Conservation (phyloP, 139 green algal genomes). For the Picochlorum costavermella region DNA sequence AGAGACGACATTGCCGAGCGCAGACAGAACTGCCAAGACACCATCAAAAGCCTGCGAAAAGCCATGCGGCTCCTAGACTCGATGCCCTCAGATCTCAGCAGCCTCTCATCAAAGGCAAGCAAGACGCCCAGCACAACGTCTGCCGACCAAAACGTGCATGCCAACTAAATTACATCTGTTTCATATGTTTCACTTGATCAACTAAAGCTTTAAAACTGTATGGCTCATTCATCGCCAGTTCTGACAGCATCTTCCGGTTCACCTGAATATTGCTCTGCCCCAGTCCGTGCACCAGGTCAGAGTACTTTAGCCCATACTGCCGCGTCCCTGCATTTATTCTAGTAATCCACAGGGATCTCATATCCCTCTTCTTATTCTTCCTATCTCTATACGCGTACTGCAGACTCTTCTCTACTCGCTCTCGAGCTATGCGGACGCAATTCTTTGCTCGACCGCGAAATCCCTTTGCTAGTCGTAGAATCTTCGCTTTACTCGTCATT, state of each 20-base stretch:
- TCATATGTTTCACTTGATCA: constrained; percentile 78
- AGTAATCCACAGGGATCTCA: constrained; percentile 83
- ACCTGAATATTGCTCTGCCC: constrained; percentile 78
- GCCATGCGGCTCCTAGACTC: constrained; percentile 47
- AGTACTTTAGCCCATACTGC: constrained; percentile 88
- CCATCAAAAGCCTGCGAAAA: constrained; percentile 34
- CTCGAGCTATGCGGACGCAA: constrained; percentile 73
- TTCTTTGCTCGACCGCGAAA: constrained; percentile 88
- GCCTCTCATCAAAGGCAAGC: not conserved
- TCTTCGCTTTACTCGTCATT: constrained; percentile 55
- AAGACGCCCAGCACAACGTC: not conserved
- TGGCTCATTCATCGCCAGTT: constrained; percentile 87
- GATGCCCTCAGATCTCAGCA: constrained; percentile 40
- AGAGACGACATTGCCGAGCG: constrained; percentile 57
- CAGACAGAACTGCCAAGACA: constrained; percentile 39
- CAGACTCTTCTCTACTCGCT: constrained; percentile 85
- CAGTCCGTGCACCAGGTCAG: constrained; percentile 75
- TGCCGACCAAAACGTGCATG: not conserved
- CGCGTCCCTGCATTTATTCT: constrained; percentile 77
- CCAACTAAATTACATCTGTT: constrained; percentile 19
- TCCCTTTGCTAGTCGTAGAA: constrained; percentile 79
- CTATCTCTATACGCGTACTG: constrained; percentile 82
- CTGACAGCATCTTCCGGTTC: constrained; percentile 89
- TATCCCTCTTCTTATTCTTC: constrained; percentile 83
- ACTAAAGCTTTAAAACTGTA: constrained; percentile 89